phyloP scores from a whole-genome alignment of 139 green algal species.

The Monoraphidium neglectum region DNA sequence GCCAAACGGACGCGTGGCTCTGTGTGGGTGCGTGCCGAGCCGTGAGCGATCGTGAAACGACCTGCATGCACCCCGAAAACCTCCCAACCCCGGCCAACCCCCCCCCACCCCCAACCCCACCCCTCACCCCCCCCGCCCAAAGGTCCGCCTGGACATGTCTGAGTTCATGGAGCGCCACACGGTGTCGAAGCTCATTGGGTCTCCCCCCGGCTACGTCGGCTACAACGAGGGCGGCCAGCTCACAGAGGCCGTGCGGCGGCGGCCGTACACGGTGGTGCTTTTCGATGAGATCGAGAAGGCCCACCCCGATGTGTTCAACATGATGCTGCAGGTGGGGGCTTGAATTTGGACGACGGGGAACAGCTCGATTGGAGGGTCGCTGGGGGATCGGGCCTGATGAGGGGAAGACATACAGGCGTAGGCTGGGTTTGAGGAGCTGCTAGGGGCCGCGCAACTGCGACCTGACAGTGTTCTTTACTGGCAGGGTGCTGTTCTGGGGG shows the following conservation, averaged over 20 bases:
- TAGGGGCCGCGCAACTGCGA: neutral
- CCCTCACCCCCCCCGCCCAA: neutral
- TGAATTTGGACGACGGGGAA: conserved; percentile 19
- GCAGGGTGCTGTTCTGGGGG: neutral
- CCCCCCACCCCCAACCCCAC: no score
- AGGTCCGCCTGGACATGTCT: conserved; percentile 97
- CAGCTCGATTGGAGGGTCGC: neutral
- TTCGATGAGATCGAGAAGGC: conserved; percentile 99
- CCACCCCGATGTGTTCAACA: conserved; percentile 99
- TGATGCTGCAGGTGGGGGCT: conserved; percentile 94
- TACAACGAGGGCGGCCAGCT: conserved; percentile 99
- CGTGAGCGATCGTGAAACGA: no score
- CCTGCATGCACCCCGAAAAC: neutral
- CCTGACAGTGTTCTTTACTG: neutral
- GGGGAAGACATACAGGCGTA: no score
- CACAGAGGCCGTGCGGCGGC: conserved; percentile 91
- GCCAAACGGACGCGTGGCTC: no score
- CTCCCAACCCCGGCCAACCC: no score
- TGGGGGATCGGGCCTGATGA: neutral
- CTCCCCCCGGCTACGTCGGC: conserved; percentile 97
- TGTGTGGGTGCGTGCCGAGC: no score
- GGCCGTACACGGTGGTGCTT: conserved; percentile 98
- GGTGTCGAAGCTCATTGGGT: conserved; percentile 99
- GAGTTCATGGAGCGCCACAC: conserved; percentile 99
- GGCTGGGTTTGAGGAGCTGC: neutral